Evolutionary conservation across 768 basidiomycete genomes (phyloP), one percentile per base, ranked within the genome.

Genomic region (Psilocybe sp.): DNA sequence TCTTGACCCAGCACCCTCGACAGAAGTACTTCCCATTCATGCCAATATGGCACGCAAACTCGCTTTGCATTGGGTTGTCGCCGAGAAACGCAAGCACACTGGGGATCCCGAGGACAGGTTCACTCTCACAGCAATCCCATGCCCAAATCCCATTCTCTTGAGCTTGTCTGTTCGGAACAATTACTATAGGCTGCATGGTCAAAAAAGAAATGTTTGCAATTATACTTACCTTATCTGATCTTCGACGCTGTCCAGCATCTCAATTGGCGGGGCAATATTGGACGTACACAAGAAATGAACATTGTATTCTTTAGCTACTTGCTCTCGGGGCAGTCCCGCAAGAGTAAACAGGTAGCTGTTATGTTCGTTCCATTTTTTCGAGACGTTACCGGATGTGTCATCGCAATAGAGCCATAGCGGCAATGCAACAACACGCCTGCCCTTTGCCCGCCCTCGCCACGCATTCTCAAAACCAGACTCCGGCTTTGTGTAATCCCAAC

Each of bases 281-380:
- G 75, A 77, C 0, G 74, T 76, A 5, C 54, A 64, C 0, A 75
- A 46, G 51, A 75, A 75, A 54, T 75, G 71, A 3, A 75, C 58
- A 51, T 74, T 71, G 41, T 64, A 69, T 31, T 69, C 68, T 36
- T 62, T 53, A 5, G 68, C 62, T 0, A 54, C 44, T 1, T 67
- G 40, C 6, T 50, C 49, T 0, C 58, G 64, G 0, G 70, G 71
- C 1, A 76, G 62, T 1, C 73, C 72, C 9, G 72, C 72, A 1
- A 61, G 52, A 0, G 65, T 69, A 38, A 74, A 68, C 0, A 75
- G 60, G 40, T 71, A 68, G 4, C 57, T 64, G 50, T 76, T 73
- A 45, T 76, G 75, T 44, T 71, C 64, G 50, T 77, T 78, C 74
- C 75, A 77, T 51, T 74, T 74, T 52, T 78, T 78, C 0, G 73